Evolutionary conservation across 2,329 filamentous ascomycete genomes (phyloP), one percentile per base, ranked within the genome.

Genomic region (Orbilia blumenaviensis): DNA sequence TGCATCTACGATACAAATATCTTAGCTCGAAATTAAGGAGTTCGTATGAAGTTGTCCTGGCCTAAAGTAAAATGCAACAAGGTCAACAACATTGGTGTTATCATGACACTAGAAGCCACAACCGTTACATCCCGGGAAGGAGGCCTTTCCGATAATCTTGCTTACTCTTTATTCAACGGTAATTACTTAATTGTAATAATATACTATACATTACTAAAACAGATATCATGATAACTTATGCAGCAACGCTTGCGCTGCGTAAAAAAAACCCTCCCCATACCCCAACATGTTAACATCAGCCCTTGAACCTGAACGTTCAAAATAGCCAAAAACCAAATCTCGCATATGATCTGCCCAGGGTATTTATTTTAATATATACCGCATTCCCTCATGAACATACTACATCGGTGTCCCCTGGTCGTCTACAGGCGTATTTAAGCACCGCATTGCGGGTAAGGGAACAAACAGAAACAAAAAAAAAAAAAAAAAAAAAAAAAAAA

Each of bases 321-420:
- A 71, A 71, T 71, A 71, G 66, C 66, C 66, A 71, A 56, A 68
- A 71, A 54, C 32, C 34, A 61, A 71, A 71, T 71, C 66, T 71
- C 66, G 66, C 66, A 56, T 56, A 62, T 36, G 66, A 62, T 63
- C 66, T 61, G 21, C 66, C 56, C 46, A 54, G 66, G 56, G 56
- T 63, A 56, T 69, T 46, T 62, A 44, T 42, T 62, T 63, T 56
- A 54, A 71, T 71, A 71, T 71, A 71, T 71, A 63, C 66, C 66
- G 66, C 66, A 71, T 62, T 52, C 32, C 46, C 38, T 46, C n/a
- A 46, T 29, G n/a, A 46, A 25, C 54, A 29, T 9, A 6, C n/a
- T 46, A 14, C 27, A 36, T 34, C 23, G n/a, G 25, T 34, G 56
- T 12, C 14, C 52, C 52, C 52, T 23, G 4, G 32, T 10, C 52